These are phyloP conservation scores for Psilocybe cubensis DNA, from an alignment of 768 basidiomycete species.

Conservation along the genomic window DNA sequence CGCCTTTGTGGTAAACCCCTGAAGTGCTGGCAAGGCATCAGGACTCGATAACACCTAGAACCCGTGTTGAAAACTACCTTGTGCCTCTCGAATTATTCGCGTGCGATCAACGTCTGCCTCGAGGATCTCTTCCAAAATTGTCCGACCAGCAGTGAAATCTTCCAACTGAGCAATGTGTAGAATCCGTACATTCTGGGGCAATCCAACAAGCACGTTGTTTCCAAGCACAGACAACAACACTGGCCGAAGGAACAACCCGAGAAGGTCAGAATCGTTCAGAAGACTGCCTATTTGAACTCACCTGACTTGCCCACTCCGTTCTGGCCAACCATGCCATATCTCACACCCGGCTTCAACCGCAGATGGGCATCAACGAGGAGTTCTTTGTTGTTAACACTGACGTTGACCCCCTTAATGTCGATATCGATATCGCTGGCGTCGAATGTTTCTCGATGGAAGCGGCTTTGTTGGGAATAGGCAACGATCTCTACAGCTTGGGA, in stretches of 20 bases:
- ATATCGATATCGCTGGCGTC: conserved; percentile 44
- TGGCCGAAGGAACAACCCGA: not conserved
- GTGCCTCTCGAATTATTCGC: conserved; percentile 30
- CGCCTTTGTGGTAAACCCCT: conserved; percentile 22
- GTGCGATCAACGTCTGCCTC: conserved; percentile 28
- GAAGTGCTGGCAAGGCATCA: conserved; percentile 22
- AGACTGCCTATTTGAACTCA: conserved; percentile 18
- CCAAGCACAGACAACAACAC: conserved; percentile 34
- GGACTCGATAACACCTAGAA: not conserved
- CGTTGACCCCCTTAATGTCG: conserved; percentile 56
- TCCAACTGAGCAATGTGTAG: conserved; percentile 36
- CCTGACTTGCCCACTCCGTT: conserved; percentile 61
- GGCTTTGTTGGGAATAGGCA: conserved; percentile 49
- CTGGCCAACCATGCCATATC: conserved; percentile 58
- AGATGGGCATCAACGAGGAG: conserved; percentile 55
- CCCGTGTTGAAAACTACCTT: conserved; percentile 15
- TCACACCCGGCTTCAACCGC: conserved; percentile 50
- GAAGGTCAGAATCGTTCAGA: not conserved
- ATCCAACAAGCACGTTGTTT: conserved; percentile 32
- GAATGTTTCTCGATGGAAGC: conserved; percentile 52
- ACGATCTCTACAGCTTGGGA: conserved; percentile 27
- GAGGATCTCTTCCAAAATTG: conserved; percentile 30
- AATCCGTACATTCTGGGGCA: conserved; percentile 36
- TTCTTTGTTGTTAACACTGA: conserved; percentile 54
- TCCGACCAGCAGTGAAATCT: conserved; percentile 27